Base-by-base conservation (phyloP, 441 rosid genomes). In the Erysimum cheiri region DNA sequence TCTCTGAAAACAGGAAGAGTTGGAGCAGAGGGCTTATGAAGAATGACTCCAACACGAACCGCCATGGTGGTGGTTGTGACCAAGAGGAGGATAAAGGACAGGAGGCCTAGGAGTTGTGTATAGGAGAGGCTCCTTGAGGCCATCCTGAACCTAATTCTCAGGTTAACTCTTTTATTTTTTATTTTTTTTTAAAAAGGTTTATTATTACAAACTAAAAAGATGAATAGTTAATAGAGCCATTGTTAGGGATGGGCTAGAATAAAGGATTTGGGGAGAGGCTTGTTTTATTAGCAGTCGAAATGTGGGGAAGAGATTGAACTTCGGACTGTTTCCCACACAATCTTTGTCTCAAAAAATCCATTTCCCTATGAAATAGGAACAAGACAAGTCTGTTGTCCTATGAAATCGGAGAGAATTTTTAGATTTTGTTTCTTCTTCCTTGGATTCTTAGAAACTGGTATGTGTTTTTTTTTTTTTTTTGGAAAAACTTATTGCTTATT, bases 61-160 rank as follows among this genome's bases (percentile, higher is more conserved):
- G 74, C 67, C 50, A 26, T 56, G 60, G 57, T 57, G 15, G 48
- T 71, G 31, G 29, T 61, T 35, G 80, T 74, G 69, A 43, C 60
- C 73, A 77, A 78, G 85, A 73, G 57, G 75, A 77, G 77, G 82
- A 81, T 83, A 72, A 84, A 81, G 84, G 84, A 82, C 85, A 83
- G 85, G 91, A 84, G 87, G 91, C 91, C 88, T 59, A 78, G 77
- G 78, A 74, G 79, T 76, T 76, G 76, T 56, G 77, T 28, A 61
- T 33, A 60, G 7, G 70, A 50, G 57, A 26, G 43, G 77, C 90
- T 80, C 91, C 88, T 60, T 68, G 78, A 75, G 93, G 88, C 92
- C 88, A 88, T 90, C 90, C 87, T 80, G 85, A 67, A 60, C 77
- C 72, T 74, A 62, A 62, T 72, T 76, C 67, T 77, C 74, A 67